Conservation (phyloP, 768 basidiomycete genomes). For the Daedaleopsis sinensis region DNA sequence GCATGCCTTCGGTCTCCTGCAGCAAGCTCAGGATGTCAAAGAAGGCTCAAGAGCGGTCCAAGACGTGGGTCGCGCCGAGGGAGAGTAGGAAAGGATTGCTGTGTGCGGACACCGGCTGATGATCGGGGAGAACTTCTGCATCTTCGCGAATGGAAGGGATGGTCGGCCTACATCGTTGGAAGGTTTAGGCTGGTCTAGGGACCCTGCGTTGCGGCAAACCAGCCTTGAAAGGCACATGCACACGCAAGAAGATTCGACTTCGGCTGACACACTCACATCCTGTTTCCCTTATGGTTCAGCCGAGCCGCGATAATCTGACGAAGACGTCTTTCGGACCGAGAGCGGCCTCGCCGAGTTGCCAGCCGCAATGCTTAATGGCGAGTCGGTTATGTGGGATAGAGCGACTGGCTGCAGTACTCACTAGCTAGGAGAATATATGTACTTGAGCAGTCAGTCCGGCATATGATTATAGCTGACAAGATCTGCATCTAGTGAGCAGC, state of each 20-base stretch:
- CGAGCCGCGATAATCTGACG: constrained; percentile 31
- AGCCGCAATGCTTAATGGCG: background rate
- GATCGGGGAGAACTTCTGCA: constrained; percentile 32
- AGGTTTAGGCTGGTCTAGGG: no score
- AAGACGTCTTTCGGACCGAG: constrained; percentile 31
- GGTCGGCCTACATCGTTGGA: no score
- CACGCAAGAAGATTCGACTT: no score
- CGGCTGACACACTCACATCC: no score
- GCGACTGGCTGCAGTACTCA: background rate
- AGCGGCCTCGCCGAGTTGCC: background rate
- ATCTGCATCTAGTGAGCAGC: no score
- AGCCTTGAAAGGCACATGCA: no score
- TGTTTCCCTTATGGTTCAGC: no score
- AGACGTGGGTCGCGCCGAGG: constrained; percentile 30
- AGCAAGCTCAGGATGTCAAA: constrained; percentile 14
- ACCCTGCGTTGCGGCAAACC: no score
- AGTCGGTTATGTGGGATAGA: background rate
- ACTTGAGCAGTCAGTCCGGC: no score
- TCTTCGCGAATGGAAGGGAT: constrained; percentile 27
- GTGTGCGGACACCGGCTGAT: constrained; percentile 31
- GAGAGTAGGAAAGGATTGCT: constrained; percentile 21
- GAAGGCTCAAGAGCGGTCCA: constrained; percentile 26
- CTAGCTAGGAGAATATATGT: background rate
- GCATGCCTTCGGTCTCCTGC: constrained; percentile 14
- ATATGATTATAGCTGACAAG: background rate